phyloP scores from a whole-genome alignment of 768 basidiomycete genomes.

The Suillus americanus region DNA sequence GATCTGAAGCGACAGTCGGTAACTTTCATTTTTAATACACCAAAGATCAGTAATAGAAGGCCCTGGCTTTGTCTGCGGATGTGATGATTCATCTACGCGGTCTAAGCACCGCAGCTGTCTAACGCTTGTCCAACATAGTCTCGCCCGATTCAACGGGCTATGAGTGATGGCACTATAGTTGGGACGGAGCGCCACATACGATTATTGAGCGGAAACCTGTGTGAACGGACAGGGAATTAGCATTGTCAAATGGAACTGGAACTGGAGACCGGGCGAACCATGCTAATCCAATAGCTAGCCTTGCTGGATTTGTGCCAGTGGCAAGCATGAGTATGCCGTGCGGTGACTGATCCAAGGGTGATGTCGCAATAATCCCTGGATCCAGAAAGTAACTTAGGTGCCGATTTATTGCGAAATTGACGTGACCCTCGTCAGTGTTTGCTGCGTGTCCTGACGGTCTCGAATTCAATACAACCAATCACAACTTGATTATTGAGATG shows the following conservation, averaged over 20 bases:
- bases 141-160: not conserved
- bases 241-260: not conserved
- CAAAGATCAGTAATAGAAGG: constrained; percentile 1
- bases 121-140: not conserved
- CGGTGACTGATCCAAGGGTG: constrained; percentile 33
- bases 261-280: not conserved
- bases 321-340: constrained; percentile 33
- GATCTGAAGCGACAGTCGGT: not conserved
- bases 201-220: constrained; percentile 2
- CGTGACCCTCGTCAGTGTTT: not conserved
- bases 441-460: constrained; percentile 3
- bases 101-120: not conserved
- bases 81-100: not conserved
- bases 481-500: not conserved
- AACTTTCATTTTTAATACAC: constrained; percentile 4
- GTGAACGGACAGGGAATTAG: not conserved
- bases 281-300: constrained; percentile 15
- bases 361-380: constrained; percentile 14
- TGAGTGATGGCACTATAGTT: not conserved
- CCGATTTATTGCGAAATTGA: constrained; percentile 5
- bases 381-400: not conserved
- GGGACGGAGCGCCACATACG: constrained; percentile 1
- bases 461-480: not conserved
- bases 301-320: constrained; percentile 31
- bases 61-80: not conserved